Base-by-base conservation (phyloP, 2,329 filamentous ascomycete genomes). In the Pyricularia grisea region DNA sequence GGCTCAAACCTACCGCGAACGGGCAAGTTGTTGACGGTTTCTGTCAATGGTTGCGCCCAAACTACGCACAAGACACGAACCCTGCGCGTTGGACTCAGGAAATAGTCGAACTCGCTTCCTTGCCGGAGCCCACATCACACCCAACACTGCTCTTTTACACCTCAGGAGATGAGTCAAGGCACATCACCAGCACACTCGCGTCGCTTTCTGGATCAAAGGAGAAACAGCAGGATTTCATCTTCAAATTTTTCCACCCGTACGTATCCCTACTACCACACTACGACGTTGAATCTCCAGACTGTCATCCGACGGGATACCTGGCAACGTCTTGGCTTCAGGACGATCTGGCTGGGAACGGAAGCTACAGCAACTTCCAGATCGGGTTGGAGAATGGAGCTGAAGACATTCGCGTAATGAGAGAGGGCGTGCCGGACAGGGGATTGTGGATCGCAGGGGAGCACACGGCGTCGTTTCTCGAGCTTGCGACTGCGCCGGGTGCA, bases 401-500 rank as follows among this genome's bases (percentile, higher is more conserved):
- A 69, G 91, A 96, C 76, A 87, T 97, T 66, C 85, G 90, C 66
- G 78, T 77, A 3, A 85, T 92, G 79, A 81, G 88, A 2, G 79
- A 84, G 60, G 89, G 90, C 0, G 73, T 91, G 72, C 89, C 88
- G 0, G 87, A 87, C 14, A 81, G 87, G 27, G 88, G 91, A 0
- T 76, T 97, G 10, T 97, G 93, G 93, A 83, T 97, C 72, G 93
- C 93, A 0, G 93, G 93, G 0, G 93, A 97, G 79, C 93, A 97
- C 79, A 97, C 93, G 27, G 90, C 92, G 68, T 93, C 94, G 4
- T 97, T 97, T 80, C 89, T 96, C 31, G 93, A 92, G 12, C 78
- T 97, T 71, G 94, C 94, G 0, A 97, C 94, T 4, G 91, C 90
- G 14, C 96, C 93, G 0, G 94, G 94, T 0, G 94, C 94, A 12